Conservation (phyloP, 2,329 filamentous ascomycete genomes). For the Hypoxylon sp. region DNA sequence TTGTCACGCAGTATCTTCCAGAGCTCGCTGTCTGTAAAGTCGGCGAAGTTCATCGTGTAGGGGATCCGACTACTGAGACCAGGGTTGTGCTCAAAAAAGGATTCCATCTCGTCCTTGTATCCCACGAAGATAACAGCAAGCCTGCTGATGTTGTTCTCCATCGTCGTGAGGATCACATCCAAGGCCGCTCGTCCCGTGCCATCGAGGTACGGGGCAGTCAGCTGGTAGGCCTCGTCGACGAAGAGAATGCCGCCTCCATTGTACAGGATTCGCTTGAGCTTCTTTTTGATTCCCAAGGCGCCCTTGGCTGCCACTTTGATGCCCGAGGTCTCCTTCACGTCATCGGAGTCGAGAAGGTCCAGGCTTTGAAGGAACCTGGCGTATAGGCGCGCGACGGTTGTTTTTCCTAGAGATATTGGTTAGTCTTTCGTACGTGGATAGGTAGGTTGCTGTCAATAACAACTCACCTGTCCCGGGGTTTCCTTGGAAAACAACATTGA, state of each 20-base stretch:
- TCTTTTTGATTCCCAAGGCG: not conserved
- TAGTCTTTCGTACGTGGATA: too few relatives aligned
- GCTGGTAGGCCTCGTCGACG: constrained; percentile 82
- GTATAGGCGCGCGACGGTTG: not conserved
- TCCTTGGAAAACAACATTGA: constrained; percentile 70
- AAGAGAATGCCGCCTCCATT: constrained; percentile 74
- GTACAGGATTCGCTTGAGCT: not conserved
- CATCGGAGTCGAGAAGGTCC: not conserved
- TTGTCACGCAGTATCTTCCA: constrained; percentile 65
- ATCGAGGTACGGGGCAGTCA: constrained; percentile 65
- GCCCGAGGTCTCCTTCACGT: not conserved
- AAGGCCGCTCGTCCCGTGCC: constrained; percentile 67
- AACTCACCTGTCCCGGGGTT: constrained; percentile 77
- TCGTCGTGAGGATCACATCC: constrained; percentile 75
- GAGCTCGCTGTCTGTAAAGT: constrained; percentile 74
- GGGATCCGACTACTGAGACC: constrained; percentile 77
- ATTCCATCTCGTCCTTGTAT: constrained; percentile 78
- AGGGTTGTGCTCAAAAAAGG: constrained; percentile 77
- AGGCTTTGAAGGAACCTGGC: not conserved
- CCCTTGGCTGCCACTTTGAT: not conserved
- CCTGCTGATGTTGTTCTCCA: constrained; percentile 75
- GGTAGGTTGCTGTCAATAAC: too few relatives aligned
- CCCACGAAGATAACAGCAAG: constrained; percentile 78
- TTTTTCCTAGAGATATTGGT: not conserved
- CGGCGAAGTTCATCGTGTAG: constrained; percentile 69